Percentiles rank a stretch among this genome's conserved stretches.
These are phyloP conservation scores for Kazachstania africana DNA, from an alignment of 805 yeast species.

Conservation along the genomic window DNA sequence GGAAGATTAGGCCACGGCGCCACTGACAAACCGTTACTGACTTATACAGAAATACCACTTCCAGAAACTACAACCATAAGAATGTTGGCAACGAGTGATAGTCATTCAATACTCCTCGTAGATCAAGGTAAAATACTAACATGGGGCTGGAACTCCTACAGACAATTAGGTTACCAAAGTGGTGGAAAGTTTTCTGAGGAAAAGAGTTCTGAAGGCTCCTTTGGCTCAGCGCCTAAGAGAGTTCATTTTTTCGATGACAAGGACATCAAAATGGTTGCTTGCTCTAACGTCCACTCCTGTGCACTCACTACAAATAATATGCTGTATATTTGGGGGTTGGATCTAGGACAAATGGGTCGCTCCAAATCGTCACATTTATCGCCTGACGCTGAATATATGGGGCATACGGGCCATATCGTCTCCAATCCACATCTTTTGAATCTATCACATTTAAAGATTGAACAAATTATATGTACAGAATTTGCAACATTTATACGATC, in stretches of 20 bases:
- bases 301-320: slow-evolving; percentile 40
- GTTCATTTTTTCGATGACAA: slow-evolving; percentile 12
- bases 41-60: slow-evolving; percentile 32
- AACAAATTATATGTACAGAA: slow-evolving; percentile 53
- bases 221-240: slow-evolving; percentile 18
- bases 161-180: slow-evolving; percentile 52
- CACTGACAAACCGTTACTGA: slow-evolving; percentile 29
- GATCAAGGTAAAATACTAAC: slow-evolving; percentile 43
- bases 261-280: slow-evolving; percentile 35
- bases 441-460: slow-evolving; percentile 27
- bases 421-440: slow-evolving; percentile 11
- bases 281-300: slow-evolving; percentile 57
- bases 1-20: slow-evolving; percentile 61
- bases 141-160: slow-evolving; percentile 68
- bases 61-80: slow-evolving; percentile 27
- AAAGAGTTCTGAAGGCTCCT: slow-evolving; percentile 15
- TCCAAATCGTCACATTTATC: slow-evolving; percentile 28
- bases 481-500: slow-evolving; percentile 56
- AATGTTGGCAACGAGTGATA: slow-evolving; percentile 43
- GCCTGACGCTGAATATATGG: slow-evolving; percentile 33
- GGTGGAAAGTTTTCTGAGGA: slow-evolving; percentile 14
- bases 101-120: slow-evolving; percentile 55
- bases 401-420: slow-evolving; percentile 30
- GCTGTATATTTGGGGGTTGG: slow-evolving; percentile 66
- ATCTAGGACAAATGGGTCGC: slow-evolving; percentile 69